phyloP scores from a whole-genome alignment of 148 eudicot genomes.

The Arbutus unedo region DNA sequence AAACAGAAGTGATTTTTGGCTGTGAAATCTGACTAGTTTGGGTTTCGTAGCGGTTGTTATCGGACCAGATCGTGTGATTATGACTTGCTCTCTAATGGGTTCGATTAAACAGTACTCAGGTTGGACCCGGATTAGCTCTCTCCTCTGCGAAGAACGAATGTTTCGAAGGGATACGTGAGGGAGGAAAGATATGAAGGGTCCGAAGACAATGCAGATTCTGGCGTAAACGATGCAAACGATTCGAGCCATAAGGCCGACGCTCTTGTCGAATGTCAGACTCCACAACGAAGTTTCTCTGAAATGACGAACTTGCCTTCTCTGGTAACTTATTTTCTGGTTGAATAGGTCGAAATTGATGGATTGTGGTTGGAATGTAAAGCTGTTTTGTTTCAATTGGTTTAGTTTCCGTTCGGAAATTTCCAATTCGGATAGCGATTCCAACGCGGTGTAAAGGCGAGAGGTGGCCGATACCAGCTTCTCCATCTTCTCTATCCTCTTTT shows the following conservation, averaged over 20 bases:
- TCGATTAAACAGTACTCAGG: conserved; percentile 16
- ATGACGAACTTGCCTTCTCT: conserved; percentile 53
- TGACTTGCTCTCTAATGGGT: not conserved
- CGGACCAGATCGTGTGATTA: conserved; percentile 28
- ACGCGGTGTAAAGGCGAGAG: conserved; percentile 35
- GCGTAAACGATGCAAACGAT: conserved; percentile 50
- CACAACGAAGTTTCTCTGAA: conserved; percentile 57
- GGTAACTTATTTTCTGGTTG: conserved; percentile 42
- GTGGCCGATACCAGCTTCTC: conserved; percentile 51
- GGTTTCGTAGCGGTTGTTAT: conserved; percentile 17
- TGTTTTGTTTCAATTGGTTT: conserved; percentile 36
- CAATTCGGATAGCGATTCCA: conserved; percentile 49
- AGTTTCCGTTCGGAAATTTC: conserved; percentile 53
- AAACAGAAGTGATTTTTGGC: conserved; percentile 36
- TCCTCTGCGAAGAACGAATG: not conserved
- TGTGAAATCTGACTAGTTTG: conserved; percentile 48
- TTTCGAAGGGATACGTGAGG: conserved; percentile 18
- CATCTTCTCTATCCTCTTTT: conserved; percentile 47
- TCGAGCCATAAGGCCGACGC: conserved; percentile 49
- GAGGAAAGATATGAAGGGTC: conserved; percentile 34
- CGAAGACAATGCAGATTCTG: conserved; percentile 50
- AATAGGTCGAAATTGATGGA: conserved; percentile 40
- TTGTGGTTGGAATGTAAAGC: conserved; percentile 8
- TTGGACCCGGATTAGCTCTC: not conserved
- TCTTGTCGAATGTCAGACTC: conserved; percentile 55